Percentiles rank a stretch among this genome's conserved stretches.
phyloP scores from a whole-genome alignment of 1,139 yeast species.

The Candida sanyaensis region DNA sequence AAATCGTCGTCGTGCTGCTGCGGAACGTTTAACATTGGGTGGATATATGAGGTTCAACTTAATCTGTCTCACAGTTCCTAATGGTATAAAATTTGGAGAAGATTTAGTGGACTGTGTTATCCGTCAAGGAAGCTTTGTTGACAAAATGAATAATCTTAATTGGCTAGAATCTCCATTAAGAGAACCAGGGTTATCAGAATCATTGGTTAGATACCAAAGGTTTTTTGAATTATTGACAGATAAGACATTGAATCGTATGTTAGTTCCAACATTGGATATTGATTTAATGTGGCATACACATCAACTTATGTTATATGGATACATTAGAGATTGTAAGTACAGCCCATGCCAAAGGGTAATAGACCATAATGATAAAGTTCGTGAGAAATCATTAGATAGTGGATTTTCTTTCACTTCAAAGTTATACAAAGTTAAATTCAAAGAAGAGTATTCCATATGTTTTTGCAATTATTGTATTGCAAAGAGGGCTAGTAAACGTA shows the following conservation, averaged over 20 bases:
- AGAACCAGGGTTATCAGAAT: constrained; percentile 19
- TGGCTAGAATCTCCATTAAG: constrained; percentile 28
- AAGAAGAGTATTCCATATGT: constrained; percentile 16
- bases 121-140: constrained; percentile 31
- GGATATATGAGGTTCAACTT: constrained; percentile 16
- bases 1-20: not conserved
- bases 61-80: constrained; percentile 19
- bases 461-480: constrained; percentile 16
- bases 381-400: constrained; percentile 9
- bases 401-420: constrained; percentile 16
- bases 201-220: constrained; percentile 25
- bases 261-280: constrained; percentile 40
- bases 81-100: constrained; percentile 20
- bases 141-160: constrained; percentile 28
- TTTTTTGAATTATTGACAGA: constrained; percentile 23
- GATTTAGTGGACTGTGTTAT: constrained; percentile 33
- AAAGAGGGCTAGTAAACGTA: not conserved
- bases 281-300: constrained; percentile 45
- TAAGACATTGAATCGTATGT: constrained; percentile 10
- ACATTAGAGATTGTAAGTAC: constrained; percentile 21
- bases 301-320: constrained; percentile 26
- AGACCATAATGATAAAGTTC: constrained; percentile 17
- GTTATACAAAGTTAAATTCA: constrained; percentile 11
- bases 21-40: constrained; percentile 12
- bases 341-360: constrained; percentile 11